Evolutionary conservation across 768 basidiomycete genomes (phyloP).

Genomic region (Boletellus ananiceps): DNA sequence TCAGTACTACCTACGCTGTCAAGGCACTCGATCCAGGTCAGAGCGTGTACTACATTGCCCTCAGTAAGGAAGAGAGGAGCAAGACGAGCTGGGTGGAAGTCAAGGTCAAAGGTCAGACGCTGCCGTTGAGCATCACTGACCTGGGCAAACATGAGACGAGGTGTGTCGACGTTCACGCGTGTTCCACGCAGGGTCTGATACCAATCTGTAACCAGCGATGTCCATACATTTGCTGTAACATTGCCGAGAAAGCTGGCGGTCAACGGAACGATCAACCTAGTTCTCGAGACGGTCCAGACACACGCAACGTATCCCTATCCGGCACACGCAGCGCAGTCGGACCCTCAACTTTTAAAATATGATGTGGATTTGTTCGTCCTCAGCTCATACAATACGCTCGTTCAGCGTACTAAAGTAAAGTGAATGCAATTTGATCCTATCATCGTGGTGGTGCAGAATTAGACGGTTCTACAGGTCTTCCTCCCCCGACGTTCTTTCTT

Average conservation of each 20-base stretch:
- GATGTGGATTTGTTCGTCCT: conserved; percentile 72
- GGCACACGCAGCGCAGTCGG: conserved; percentile 62
- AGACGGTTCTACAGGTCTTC: conserved; percentile 49
- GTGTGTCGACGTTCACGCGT: conserved; percentile 38
- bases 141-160: conserved; percentile 44
- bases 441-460: conserved; percentile 1
- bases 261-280: conserved; percentile 66
- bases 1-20: conserved; percentile 85
- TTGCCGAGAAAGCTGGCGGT: conserved; percentile 56
- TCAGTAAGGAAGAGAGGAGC: conserved; percentile 56
- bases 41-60: conserved; percentile 62
- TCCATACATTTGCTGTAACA: conserved; percentile 54
- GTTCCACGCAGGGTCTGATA: conserved; percentile 9
- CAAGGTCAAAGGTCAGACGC: conserved; percentile 67
- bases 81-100: conserved; percentile 77
- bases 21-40: conserved; percentile 62
- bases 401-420: conserved; percentile 87
- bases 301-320: conserved; percentile 80
- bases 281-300: conserved; percentile 73
- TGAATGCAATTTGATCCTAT: conserved; percentile 33
- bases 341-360: conserved; percentile 78
- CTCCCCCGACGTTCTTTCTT: conserved; percentile 64
- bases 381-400: conserved; percentile 75
- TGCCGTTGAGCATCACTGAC: conserved; percentile 48
- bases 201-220: conserved; percentile 35